These are phyloP conservation scores for Botrytis aclada DNA, from an alignment of 2,329 filamentous ascomycete genomes.

Conservation along the genomic window DNA sequence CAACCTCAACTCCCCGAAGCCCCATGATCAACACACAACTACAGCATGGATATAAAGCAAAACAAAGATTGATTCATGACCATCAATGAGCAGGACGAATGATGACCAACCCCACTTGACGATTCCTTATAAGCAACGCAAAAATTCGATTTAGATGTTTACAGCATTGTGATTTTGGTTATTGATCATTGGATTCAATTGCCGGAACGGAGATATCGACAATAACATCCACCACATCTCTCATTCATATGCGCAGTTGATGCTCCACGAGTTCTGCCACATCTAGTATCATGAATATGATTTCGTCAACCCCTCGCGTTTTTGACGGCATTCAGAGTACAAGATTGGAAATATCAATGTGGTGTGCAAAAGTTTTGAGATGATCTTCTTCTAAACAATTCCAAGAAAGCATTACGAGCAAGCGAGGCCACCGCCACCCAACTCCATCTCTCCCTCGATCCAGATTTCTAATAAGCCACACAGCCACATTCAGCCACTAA, in stretches of 20 bases:
- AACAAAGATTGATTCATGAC: neutral
- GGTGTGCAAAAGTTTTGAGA: too few species aligned
- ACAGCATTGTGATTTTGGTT: too few species aligned
- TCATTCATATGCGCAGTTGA: constrained; percentile 60
- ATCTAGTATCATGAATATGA: constrained; percentile 32
- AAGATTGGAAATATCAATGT: too few species aligned
- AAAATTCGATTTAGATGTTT: neutral
- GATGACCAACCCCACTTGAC: neutral
- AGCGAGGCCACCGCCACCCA: too few species aligned
- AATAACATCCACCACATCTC: constrained; percentile 56
- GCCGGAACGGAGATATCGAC: constrained; percentile 62
- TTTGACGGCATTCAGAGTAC: too few species aligned
- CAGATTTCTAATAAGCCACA: neutral
- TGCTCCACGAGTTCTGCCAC: constrained; percentile 59
- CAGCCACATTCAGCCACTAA: neutral
- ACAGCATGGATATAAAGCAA: neutral
- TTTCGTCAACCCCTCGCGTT: too few species aligned
- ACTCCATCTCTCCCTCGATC: neutral
- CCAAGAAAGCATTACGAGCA: too few species aligned
- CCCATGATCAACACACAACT: neutral
- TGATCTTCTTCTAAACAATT: too few species aligned
- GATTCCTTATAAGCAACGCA: neutral
- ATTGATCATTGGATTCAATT: constrained; percentile 55
- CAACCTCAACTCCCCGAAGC: too few species aligned
- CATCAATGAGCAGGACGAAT: neutral